These are phyloP conservation scores for Emergomyces africanus DNA, from an alignment of 2,329 filamentous ascomycete genomes.

Conservation along the genomic window DNA sequence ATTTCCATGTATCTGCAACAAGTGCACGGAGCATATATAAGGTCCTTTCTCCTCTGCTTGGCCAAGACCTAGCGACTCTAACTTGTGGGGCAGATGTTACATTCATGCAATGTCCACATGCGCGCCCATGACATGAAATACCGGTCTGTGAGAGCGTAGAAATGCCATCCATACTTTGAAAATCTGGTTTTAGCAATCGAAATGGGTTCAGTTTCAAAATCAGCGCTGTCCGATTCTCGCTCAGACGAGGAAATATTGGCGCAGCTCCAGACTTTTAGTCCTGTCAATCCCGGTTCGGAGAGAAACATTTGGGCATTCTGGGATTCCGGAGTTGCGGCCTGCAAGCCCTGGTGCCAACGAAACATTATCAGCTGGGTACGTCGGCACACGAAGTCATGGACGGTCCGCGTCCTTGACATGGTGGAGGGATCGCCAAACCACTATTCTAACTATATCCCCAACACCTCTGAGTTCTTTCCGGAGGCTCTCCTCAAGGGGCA, in stretches of 20 bases:
- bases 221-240: background rate
- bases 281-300: background rate
- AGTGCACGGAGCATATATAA: background rate
- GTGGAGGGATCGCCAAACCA: constrained; percentile 27
- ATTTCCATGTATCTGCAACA: background rate
- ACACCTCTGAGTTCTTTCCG: constrained; percentile 23
- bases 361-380: background rate
- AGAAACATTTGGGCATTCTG: background rate
- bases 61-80: too few relatives aligned
- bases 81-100: too few relatives aligned
- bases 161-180: background rate
- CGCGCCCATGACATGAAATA: background rate
- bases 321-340: background rate
- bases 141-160: background rate
- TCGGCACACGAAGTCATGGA: constrained; percentile 11
- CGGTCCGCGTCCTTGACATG: constrained; percentile 29
- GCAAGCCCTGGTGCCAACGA: background rate
- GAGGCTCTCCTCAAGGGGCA: constrained; percentile 30
- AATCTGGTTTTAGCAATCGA: background rate
- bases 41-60: too few relatives aligned
- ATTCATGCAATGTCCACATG: too few relatives aligned
- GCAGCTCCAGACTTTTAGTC: background rate
- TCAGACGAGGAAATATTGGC: background rate
- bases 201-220: background rate
- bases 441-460: constrained; percentile 23